Base-by-base conservation (phyloP, 441 rosid genomes). In the Adansonia gregorii region DNA sequence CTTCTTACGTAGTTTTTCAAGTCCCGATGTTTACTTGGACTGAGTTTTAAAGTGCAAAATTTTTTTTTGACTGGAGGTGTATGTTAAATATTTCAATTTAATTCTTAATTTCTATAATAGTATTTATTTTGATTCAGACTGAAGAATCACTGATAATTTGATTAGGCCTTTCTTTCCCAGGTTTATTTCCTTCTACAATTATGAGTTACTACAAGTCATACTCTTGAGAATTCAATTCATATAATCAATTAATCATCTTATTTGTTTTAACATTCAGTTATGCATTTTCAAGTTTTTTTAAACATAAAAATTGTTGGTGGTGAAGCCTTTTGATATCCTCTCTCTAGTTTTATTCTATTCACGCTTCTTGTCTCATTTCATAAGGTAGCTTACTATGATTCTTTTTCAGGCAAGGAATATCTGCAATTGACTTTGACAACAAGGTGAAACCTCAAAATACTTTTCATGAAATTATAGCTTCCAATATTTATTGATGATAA, bases 381-480 rank as follows among this genome's bases (percentile, higher is more conserved):
- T 64, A 56, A 35, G 60, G 15, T 65, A n/a, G 45, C 48, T 81
- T 39, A 27, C 73, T 3, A 14, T 83, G 75, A n/a, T 76, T 76
- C 75, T 78, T 75, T 64, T 72, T 48, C 86, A 95, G 97, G 83
- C 81, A 69, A 77, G 94, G 94, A 48, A 80, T 95, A 79, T 83
- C 94, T 27, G 82, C 90, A 60, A 52, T 95, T 75, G 93, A 94
- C 78, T 94, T 95, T 66, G 97, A 95, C 85, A 86, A 70, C 52
- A 89, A 93, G 97, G 98, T 94, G 76, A 78, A 27, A 73, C 51
- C 66, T 78, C 48, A 17, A 35, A 15, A 15, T 61, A 35, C 54
- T 72, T 51, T 54, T 60, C 10, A 6, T 71, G 17, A 22, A 39
- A 49, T 19, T 39, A 24, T 73, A 6, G n/a, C 20, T 67, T 72